Base-by-base conservation (phyloP, 2,329 filamentous ascomycete genomes). In the Graphiopsis chlorocephala region DNA sequence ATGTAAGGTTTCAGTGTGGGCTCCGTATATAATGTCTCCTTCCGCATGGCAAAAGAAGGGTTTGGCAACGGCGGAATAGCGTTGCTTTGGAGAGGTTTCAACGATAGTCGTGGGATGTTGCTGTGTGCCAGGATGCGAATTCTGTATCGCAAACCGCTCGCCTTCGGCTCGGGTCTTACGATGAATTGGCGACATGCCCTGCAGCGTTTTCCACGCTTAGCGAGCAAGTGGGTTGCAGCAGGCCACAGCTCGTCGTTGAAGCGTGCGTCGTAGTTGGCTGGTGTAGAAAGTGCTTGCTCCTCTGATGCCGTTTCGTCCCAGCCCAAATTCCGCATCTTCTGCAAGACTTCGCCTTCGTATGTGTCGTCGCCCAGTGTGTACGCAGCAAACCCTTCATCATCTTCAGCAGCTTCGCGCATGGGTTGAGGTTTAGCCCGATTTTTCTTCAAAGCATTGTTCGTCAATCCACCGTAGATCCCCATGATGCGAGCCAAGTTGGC, bases 161-260 rank as follows among this genome's bases (percentile, higher is more conserved):
- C 89, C 78, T 98, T 99, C 65, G 89, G 86, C 78, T 99, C 95
- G 15, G 94, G 95, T 76, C 96, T 96, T 67, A 92, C 91, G 71
- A 99, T 90, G 74, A 98, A 97, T 79, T 98, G 94, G 14, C 95
- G 90, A 79, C 95, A 99, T 12, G 89, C 86, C 59, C 92, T 90
- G 78, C 95, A 99, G 53, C 95, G 91, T 80, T 97, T 98, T 23
- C 92, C 93, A 42, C 94, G 90, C 75, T 97, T 97, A 0, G 94
- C 96, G 64, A 92, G 89, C 15, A 99, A 86, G 2, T 96, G 85
- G 17, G 91, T 90, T 0, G 93, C 89, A 15, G 93, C 85, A 0
- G 95, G 95, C 29, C 92, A 89, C 5, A 98, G 85, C 23, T 94
- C 87, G 61, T 89, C 85, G 1, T 86, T 79, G 74, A 95, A 93